Evolutionary conservation across 2,329 filamentous ascomycete genomes (phyloP).

Genomic region (Lithohypha guttulata): DNA sequence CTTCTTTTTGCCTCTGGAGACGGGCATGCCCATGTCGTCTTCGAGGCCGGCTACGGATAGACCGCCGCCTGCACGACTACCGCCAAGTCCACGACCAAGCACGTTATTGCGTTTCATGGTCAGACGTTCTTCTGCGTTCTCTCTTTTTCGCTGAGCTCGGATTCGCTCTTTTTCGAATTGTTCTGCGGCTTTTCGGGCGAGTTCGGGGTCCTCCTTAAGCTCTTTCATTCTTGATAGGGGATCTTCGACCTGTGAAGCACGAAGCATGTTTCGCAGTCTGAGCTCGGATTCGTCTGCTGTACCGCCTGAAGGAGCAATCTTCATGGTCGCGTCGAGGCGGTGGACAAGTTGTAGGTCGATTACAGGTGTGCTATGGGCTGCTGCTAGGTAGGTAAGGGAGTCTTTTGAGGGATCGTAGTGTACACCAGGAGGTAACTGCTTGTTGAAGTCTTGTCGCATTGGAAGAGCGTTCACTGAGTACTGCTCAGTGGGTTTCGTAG

Average conservation of each 20-base stretch:
- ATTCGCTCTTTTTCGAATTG: constrained; percentile 48
- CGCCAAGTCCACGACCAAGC: constrained; percentile 39
- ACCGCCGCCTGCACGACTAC: constrained; percentile 38
- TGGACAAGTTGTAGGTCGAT: constrained; percentile 51
- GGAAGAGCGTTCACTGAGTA: constrained; percentile 49
- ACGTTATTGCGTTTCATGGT: constrained; percentile 38
- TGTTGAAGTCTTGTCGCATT: constrained; percentile 40
- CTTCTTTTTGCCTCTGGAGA: constrained; percentile 27
- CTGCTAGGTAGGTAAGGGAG: constrained; percentile 53
- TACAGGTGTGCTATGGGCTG: constrained; percentile 44
- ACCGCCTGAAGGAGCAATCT: constrained; percentile 44
- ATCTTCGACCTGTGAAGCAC: constrained; percentile 45
- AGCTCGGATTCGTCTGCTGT: constrained; percentile 51
- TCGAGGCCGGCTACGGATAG: constrained; percentile 48
- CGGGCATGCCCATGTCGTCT: constrained; percentile 42
- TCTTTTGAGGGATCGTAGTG: constrained; percentile 47
- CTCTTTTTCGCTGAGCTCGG: constrained; percentile 42
- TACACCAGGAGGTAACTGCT: constrained; percentile 14
- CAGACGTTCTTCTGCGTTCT: constrained; percentile 46
- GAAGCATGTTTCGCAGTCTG: constrained; percentile 50
- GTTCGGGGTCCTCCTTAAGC: constrained; percentile 52
- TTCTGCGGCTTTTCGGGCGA: constrained; percentile 49
- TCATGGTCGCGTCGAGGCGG: constrained; percentile 51
- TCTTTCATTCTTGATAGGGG: constrained; percentile 17
- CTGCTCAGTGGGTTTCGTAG: constrained; percentile 49